phyloP scores from a whole-genome alignment of 257 asterid genomes.

The Nicotiana tabacum region DNA sequence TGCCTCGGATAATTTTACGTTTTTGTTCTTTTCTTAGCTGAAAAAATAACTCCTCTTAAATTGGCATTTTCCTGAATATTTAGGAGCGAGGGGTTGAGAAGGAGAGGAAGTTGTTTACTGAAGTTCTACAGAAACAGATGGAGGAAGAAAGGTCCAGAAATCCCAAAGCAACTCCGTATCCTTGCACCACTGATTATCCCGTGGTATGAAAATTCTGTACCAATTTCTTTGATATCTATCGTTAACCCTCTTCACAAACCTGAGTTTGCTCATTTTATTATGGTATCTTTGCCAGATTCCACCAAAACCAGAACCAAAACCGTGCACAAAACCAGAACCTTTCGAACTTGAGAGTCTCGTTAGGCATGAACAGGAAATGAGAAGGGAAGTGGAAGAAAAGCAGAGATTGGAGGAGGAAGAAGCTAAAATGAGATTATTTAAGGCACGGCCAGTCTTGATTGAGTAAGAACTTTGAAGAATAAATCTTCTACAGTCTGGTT shows the following conservation, averaged over 20 bases:
- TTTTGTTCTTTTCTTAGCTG: slow-evolving; percentile 10
- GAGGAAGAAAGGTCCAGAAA: slow-evolving; percentile 82
- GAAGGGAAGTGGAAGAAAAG: slow-evolving; percentile 82
- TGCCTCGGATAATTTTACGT: background rate
- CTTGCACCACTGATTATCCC: slow-evolving; percentile 94
- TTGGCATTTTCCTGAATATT: background rate
- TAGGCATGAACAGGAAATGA: slow-evolving; percentile 89
- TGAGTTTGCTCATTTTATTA: background rate
- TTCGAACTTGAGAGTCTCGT: slow-evolving; percentile 74
- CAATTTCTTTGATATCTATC: background rate
- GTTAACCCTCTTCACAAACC: background rate
- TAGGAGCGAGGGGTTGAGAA: slow-evolving; percentile 95
- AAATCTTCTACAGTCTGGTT: background rate
- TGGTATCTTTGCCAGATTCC: slow-evolving; percentile 51
- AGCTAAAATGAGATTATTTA: slow-evolving; percentile 73
- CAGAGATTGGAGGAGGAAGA: slow-evolving; percentile 68
- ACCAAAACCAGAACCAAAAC: slow-evolving; percentile 89
- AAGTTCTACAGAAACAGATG: slow-evolving; percentile 58
- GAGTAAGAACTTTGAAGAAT: slow-evolving; percentile 38
- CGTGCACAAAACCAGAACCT: slow-evolving; percentile 87
- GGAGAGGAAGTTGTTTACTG: slow-evolving; percentile 53
- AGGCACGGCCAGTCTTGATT: slow-evolving; percentile 77
- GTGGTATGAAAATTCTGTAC: slow-evolving; percentile 39
- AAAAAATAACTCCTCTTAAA: background rate
- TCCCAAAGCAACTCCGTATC: slow-evolving; percentile 87